Evolutionary conservation across 2,329 filamentous ascomycete species (phyloP).

Genomic region (Simplicillium aogashimaense): DNA sequence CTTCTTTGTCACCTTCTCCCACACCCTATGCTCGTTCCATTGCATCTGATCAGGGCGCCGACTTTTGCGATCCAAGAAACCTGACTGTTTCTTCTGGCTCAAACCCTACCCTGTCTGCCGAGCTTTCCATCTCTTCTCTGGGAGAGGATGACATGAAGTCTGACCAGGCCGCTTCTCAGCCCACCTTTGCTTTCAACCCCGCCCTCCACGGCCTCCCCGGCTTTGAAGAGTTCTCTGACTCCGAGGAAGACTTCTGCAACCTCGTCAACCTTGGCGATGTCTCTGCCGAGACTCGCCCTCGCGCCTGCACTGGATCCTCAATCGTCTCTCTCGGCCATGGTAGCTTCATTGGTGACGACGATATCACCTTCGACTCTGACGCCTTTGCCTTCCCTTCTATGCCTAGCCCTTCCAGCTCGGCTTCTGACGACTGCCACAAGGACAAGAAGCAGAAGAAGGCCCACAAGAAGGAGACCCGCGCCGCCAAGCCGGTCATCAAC

Average conservation of each 20-base stretch:
- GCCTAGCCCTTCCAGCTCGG: slow-evolving; percentile 43
- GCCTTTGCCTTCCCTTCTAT: slow-evolving; percentile 50
- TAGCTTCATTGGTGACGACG: slow-evolving; percentile 66
- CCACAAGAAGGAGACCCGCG: slow-evolving; percentile 32
- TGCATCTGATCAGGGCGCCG: slow-evolving; percentile 60
- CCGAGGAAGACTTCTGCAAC: slow-evolving; percentile 76
- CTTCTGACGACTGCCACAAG: slow-evolving; percentile 38
- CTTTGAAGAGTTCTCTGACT: slow-evolving; percentile 83
- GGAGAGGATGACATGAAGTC: slow-evolving; percentile 51
- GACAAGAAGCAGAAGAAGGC: slow-evolving; percentile 49
- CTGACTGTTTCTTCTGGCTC: slow-evolving; percentile 57
- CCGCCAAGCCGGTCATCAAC: slow-evolving; percentile 32
- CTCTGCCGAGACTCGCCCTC: slow-evolving; percentile 57
- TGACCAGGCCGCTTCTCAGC: slow-evolving; percentile 35
- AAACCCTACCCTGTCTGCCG: slow-evolving; percentile 40
- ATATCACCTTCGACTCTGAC: slow-evolving; percentile 66
- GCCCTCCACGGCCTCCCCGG: slow-evolving; percentile 52
- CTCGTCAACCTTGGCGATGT: slow-evolving; percentile 55
- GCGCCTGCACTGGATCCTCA: slow-evolving; percentile 57
- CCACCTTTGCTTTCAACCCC: slow-evolving; percentile 40
- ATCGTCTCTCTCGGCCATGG: slow-evolving; percentile 64
- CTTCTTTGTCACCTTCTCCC: slow-evolving; percentile 79
- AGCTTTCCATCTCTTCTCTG: slow-evolving; percentile 58
- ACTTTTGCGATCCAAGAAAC: slow-evolving; percentile 88
- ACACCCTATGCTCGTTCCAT: slow-evolving; percentile 65